phyloP scores from a whole-genome alignment of 768 basidiomycete genomes.

The Russula griseocarnosa region DNA sequence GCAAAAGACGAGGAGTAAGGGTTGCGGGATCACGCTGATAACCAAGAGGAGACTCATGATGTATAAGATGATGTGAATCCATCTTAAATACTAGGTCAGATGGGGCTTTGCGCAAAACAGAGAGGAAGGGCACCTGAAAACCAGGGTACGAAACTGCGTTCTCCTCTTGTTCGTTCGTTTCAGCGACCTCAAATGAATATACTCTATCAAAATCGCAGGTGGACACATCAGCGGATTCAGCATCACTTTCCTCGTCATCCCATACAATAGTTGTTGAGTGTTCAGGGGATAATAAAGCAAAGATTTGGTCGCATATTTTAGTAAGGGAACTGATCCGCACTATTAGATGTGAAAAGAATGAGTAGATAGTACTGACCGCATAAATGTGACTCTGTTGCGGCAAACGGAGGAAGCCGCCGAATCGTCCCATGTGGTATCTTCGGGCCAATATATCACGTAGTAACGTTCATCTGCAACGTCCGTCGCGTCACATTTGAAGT shows the following conservation, averaged over 20 bases:
- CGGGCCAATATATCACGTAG: constrained; percentile 60
- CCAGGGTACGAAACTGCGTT: constrained; percentile 43
- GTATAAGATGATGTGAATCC: background rate
- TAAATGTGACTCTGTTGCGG: constrained; percentile 57
- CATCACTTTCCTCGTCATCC: constrained; percentile 35
- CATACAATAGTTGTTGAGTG: constrained; percentile 47
- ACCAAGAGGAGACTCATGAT: background rate
- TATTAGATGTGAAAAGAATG: background rate
- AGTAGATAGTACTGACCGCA: constrained; percentile 42
- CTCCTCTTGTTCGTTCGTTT: constrained; percentile 56
- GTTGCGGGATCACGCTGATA: background rate
- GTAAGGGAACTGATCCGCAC: constrained; percentile 4
- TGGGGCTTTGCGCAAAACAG: no score
- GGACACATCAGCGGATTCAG: constrained; percentile 35
- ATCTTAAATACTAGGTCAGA: constrained; percentile 3
- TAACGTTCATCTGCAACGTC: constrained; percentile 32
- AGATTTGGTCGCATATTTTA: constrained; percentile 50
- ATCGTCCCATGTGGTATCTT: constrained; percentile 57
- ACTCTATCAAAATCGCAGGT: constrained; percentile 46
- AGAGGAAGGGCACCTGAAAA: constrained; percentile 40
- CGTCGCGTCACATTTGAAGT: background rate
- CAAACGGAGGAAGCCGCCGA: constrained; percentile 42
- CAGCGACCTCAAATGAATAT: constrained; percentile 51
- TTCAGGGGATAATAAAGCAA: constrained; percentile 47
- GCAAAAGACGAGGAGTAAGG: constrained; percentile 12